Base-by-base conservation (phyloP, 345 rosid species). In the Eucalyptus polyanthemos region DNA sequence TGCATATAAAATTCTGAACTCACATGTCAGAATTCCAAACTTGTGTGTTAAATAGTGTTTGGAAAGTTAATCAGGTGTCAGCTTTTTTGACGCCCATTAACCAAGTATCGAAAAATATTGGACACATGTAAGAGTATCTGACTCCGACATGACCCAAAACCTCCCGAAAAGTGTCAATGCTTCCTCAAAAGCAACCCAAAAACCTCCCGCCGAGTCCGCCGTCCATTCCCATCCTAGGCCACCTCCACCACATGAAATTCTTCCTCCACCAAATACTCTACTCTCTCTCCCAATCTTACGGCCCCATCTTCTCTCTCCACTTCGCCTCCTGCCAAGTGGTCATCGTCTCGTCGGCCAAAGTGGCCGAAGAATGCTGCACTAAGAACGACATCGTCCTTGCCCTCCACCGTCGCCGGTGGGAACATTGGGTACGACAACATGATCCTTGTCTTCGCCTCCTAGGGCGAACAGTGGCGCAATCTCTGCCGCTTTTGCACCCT, bases 391-490 rank as follows among this genome's bases (percentile, higher is more conserved):
- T 91, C 51, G 89, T 87, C 37, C 89, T 92, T 10, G 93, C 92
- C 90, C 11, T 31, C 42, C 42, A 47, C 53, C 34, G 69, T 89
- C 65, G 51, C 72, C 19, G 87, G 90, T 34, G 31, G 87, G 42
- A 40, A 86, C 67, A 54, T 89, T 14, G 67, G n/a, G 29, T 94
- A 92, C 90, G 93, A 93, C 89, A 81, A 88, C 91, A 93, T 92
- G 45, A 88, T 90, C 80, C 37, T 94, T 50, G 44, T 58, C 22
- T 49, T 83, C 13, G 88, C 94, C 11, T 83, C 93, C 22, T 93
- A 93, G 40, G 94, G 95, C 17, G 91, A 91, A n/a, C 95, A 92
- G 49, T 94, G 95, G 94, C 93, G 94, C 21, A 92, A 81, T 91
- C 92, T 94, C 67, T 91, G 95, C 87, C 92, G 93, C 25, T 87